Conservation (phyloP, 495 filamentous ascomycete genomes). For the Elaphomyces granulatus region DNA sequence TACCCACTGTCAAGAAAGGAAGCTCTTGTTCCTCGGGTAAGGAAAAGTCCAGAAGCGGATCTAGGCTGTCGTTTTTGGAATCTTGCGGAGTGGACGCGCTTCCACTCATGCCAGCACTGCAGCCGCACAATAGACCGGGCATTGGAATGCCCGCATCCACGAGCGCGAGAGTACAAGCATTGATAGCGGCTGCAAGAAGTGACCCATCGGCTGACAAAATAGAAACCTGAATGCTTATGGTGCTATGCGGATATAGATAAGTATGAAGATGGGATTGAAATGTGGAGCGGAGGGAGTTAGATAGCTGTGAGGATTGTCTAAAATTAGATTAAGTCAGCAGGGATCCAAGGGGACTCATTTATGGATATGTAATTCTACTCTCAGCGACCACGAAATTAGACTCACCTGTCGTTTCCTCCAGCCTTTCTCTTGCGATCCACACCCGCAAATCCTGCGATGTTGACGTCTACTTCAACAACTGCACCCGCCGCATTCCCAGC, state of each 20-base stretch:
- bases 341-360: neutral
- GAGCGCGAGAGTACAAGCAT: constrained; percentile 82
- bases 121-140: constrained; percentile 77
- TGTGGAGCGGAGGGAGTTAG: constrained; percentile 54
- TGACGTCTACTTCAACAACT: constrained; percentile 66
- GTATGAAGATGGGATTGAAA: constrained; percentile 64
- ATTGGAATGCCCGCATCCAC: constrained; percentile 93
- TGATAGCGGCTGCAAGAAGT: constrained; percentile 75
- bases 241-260: constrained; percentile 78
- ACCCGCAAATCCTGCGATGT: constrained; percentile 74
- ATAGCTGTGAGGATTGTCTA: constrained; percentile 70
- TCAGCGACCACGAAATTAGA: too few relatives aligned
- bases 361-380: neutral
- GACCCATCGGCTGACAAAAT: constrained; percentile 86
- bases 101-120: constrained; percentile 65
- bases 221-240: constrained; percentile 67
- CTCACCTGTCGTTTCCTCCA: constrained; percentile 60
- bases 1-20: constrained; percentile 75
- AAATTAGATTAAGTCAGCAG: neutral
- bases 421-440: constrained; percentile 66
- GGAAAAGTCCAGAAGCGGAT: constrained; percentile 83
- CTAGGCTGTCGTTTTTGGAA: constrained; percentile 51
- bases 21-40: constrained; percentile 77
- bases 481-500: constrained; percentile 35
- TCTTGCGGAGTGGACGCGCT: constrained; percentile 39